Conservation (phyloP, 495 filamentous ascomycete genomes). For the Pyronema omphalodes region DNA sequence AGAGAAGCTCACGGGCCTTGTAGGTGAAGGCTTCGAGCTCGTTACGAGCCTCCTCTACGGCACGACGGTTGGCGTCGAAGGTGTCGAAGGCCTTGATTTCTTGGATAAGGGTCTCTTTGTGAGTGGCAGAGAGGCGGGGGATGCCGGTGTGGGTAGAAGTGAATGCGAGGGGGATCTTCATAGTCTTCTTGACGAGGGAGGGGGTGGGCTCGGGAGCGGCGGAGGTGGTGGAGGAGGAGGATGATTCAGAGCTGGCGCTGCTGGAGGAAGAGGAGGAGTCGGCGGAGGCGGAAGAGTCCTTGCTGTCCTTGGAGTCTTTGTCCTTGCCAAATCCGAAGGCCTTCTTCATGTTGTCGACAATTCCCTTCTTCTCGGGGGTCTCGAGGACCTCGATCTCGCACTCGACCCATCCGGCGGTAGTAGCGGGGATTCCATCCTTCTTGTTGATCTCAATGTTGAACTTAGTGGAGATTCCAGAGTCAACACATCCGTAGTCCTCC, state of each 20-base stretch:
- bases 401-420: slow-evolving; percentile 55
- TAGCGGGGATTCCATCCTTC: slow-evolving; percentile 66
- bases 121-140: slow-evolving; percentile 27
- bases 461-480: slow-evolving; percentile 60
- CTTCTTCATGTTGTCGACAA: slow-evolving; percentile 85
- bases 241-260: slow-evolving; percentile 21
- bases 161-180: slow-evolving; percentile 52
- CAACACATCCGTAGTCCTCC: slow-evolving; percentile 54
- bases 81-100: slow-evolving; percentile 30
- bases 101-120: slow-evolving; percentile 20
- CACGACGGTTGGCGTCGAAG: slow-evolving; percentile 46
- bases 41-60: slow-evolving; percentile 78
- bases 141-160: slow-evolving; percentile 42
- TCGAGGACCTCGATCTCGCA: slow-evolving; percentile 50
- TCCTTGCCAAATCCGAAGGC: slow-evolving; percentile 84
- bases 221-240: slow-evolving; percentile 26
- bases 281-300: slow-evolving; percentile 33
- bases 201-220: slow-evolving; percentile 32
- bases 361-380: slow-evolving; percentile 45
- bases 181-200: slow-evolving; percentile 37
- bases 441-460: slow-evolving; percentile 52
- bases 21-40: slow-evolving; percentile 90
- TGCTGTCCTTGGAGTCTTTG: slow-evolving; percentile 43
- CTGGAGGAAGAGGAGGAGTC: slow-evolving; percentile 27
- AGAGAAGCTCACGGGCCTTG: slow-evolving; percentile 60